These are phyloP conservation scores for Cystoderma amianthinum DNA, from an alignment of 768 basidiomycete genomes.

Conservation along the genomic window DNA sequence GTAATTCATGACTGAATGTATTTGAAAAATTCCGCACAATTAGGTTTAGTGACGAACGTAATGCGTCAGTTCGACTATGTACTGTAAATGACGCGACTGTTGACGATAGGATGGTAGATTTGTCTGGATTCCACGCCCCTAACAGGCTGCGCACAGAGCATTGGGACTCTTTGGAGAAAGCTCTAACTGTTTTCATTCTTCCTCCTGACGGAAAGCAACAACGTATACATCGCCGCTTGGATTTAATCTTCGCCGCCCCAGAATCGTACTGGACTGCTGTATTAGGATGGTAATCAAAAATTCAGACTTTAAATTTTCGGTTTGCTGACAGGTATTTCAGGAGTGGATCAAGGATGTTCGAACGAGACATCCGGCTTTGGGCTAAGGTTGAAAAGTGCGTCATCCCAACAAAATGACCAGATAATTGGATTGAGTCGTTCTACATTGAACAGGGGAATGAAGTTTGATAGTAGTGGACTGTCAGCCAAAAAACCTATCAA, in stretches of 20 bases:
- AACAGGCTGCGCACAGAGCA: constrained; percentile 49
- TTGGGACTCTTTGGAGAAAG: constrained; percentile 81
- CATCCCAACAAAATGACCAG: neutral
- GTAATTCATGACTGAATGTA: neutral
- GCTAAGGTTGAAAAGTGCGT: constrained; percentile 57
- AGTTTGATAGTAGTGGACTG: constrained; percentile 83
- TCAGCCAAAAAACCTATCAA: too few relatives aligned
- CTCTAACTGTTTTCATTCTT: constrained; percentile 70
- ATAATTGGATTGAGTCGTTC: neutral
- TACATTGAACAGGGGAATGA: constrained; percentile 47
- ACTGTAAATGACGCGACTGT: neutral
- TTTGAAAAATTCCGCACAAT: neutral
- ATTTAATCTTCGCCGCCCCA: constrained; percentile 75
- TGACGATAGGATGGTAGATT: constrained; percentile 30
- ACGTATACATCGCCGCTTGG: constrained; percentile 61
- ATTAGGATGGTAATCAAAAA: constrained; percentile 64
- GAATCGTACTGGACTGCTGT: constrained; percentile 85
- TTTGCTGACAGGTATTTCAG: constrained; percentile 22
- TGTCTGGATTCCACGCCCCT: constrained; percentile 53
- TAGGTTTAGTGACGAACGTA: constrained; percentile 76
- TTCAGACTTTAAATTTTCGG: neutral
- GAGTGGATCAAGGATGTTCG: constrained; percentile 88
- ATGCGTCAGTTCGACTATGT: constrained; percentile 53
- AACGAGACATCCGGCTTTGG: constrained; percentile 75
- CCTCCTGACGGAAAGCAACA: constrained; percentile 30